Base-by-base conservation (phyloP, 768 basidiomycete species). In the Mycena chlorophos region DNA sequence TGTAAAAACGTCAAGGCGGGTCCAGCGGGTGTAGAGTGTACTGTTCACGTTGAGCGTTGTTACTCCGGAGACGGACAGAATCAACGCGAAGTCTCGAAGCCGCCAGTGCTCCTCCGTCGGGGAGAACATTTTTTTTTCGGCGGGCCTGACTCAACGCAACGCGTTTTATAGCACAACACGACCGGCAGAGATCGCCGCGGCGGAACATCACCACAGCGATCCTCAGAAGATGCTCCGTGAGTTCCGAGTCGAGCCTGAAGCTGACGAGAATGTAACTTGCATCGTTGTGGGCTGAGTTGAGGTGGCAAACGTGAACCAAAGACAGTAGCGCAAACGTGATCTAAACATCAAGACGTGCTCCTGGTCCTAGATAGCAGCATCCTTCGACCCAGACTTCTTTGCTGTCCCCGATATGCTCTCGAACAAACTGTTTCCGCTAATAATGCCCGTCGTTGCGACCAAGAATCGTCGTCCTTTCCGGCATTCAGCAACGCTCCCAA, bases 361-460 rank as follows among this genome's bases (percentile, higher is more conserved):
- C 22, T 28, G 17, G 30, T 17, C 28, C 70, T 67, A 79, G 57
- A 80, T 68, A 30, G 71, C 73, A 52, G 73, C 76, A 63, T 79
- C 78, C 68, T 76, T 82, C 17, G 74, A 62, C 51, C 69, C 71
- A 61, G 65, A 65, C 45, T 65, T 54, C 55, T 69, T 70, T 29
- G 60, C 56, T 20, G 67, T 58, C 38, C 78, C 84, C 52, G 82
- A 80, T 56, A 91, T 80, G 61, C 87, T 79, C 66, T 89, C 87
- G 49, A 91, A 75, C 56, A 91, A 75, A 67, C 80, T 84, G 45
- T 76, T 74, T 52, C 95, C 95, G 65, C 81, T 96, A 57, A 96
- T 77, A 27, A 97, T 93, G 14, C 91, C 88, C 23, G 95, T 97
- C 3, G 95, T 96, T 20, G 90, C 91, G 54, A 98, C 87, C 65